A percentile compares a stretch with the other conserved stretches of the same genome.
phyloP scores from a whole-genome alignment of 2,329 filamentous ascomycete species.

The Xylaria sp. region DNA sequence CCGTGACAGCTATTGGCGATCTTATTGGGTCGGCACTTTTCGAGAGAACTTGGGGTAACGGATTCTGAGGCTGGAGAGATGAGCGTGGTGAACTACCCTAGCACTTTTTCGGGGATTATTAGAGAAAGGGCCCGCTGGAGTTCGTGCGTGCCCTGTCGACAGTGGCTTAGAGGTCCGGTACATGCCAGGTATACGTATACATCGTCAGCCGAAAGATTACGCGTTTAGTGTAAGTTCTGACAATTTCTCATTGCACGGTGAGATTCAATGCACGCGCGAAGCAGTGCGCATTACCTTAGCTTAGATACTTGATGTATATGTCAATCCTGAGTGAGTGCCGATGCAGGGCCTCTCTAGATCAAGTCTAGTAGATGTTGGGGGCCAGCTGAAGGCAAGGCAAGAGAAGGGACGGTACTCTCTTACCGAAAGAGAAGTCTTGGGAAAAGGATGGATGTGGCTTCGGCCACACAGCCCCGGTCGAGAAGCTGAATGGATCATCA shows the following conservation, averaged over 20 bases:
- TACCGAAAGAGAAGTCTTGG: slow-evolving; percentile 26
- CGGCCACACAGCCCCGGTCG: slow-evolving; percentile 35
- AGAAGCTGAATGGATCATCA: slow-evolving; percentile 36
- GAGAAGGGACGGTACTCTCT: slow-evolving; percentile 31
- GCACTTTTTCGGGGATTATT: slow-evolving; percentile 3
- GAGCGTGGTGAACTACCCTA: slow-evolving; percentile 7
- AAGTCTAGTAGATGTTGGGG: slow-evolving; percentile 36
- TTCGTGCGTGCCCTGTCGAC: slow-evolving; percentile 12
- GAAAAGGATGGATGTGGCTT: not conserved
- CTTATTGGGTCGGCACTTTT: slow-evolving; percentile 14
- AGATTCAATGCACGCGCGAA: slow-evolving; percentile 12
- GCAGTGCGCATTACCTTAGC: not conserved
- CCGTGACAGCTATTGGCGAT: slow-evolving; percentile 11
- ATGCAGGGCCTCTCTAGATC: slow-evolving; percentile 22
- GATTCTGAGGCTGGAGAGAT: slow-evolving; percentile 27
- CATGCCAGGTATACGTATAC: slow-evolving; percentile 13
- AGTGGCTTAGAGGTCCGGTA: slow-evolving; percentile 16
- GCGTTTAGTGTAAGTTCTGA: slow-evolving; percentile 2
- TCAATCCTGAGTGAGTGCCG: slow-evolving; percentile 21
- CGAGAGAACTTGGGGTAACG: slow-evolving; percentile 14
- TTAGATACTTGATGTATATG: not conserved
- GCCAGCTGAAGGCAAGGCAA: slow-evolving; percentile 49
- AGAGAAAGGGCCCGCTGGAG: slow-evolving; percentile 7
- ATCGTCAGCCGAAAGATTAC: slow-evolving; percentile 31
- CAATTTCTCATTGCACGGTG: slow-evolving; percentile 13